Conservation (phyloP, 495 filamentous ascomycete genomes). For the Talaromyces thailandensis region DNA sequence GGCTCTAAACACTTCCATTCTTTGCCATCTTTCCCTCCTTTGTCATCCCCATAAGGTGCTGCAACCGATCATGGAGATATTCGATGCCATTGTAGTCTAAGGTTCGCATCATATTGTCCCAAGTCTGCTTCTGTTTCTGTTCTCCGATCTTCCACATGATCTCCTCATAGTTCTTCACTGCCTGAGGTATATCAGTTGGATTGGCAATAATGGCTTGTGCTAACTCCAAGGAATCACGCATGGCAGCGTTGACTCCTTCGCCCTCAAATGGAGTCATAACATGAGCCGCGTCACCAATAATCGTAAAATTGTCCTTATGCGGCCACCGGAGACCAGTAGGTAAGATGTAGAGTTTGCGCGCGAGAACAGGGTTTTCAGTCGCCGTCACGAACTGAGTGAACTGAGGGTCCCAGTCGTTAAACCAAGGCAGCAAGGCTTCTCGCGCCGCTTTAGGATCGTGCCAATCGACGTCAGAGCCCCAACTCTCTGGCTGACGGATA, state of each 20-base stretch:
- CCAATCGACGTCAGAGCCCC: slow-evolving; percentile 18
- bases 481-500: background rate
- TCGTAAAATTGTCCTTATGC: slow-evolving; percentile 27
- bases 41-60: no score
- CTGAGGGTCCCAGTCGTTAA: slow-evolving; percentile 4
- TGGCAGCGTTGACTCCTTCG: slow-evolving; percentile 44
- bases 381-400: slow-evolving; percentile 9
- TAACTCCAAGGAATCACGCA: slow-evolving; percentile 45
- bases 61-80: no score
- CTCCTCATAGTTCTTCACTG: background rate
- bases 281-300: slow-evolving; percentile 53
- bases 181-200: background rate
- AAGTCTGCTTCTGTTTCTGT: background rate
- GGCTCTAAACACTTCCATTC: no score
- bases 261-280: slow-evolving; percentile 51
- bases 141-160: background rate
- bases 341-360: slow-evolving; percentile 37
- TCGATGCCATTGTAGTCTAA: no score
- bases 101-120: background rate
- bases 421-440: slow-evolving; percentile 11
- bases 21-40: no score
- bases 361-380: background rate
- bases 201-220: slow-evolving; percentile 24
- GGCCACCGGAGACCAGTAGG: slow-evolving; percentile 32
- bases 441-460: slow-evolving; percentile 6